Base-by-base conservation (phyloP, 495 filamentous ascomycete species). In the Symbiotaphrina buchneri region DNA sequence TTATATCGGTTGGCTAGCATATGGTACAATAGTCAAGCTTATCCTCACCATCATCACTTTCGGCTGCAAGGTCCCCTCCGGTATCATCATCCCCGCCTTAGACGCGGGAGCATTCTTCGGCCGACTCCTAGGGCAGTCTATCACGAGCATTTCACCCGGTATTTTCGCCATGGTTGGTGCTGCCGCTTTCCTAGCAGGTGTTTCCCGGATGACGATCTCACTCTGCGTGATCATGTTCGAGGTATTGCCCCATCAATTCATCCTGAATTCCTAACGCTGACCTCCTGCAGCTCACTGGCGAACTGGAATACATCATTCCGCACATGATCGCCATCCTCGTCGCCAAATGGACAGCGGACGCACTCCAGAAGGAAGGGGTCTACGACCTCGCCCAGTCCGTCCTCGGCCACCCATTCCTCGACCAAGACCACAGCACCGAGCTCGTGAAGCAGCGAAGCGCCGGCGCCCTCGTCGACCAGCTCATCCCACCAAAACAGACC, bases 81-180 rank as follows among this genome's bases (percentile, higher is more conserved):
- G 64, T 11, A 53, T 69, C 34, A 69, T 69, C 46, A 66, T 67
- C 33, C 64, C 64, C 1, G 59, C 64, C 8, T 55, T 69, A 13
- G 61, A 63, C 30, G 59, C 56, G 6, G 64, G 64, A 6, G 60
- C 63, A 6, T 53, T 69, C 28, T 66, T 64, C 35, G 64, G 63
- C 14, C 50, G 63, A 2, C 51, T 68, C 3, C 39, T 68, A 10
- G 63, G 63, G 4, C 61, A 68, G 42, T 46, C 42, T 20, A 45
- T 64, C 15, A 38, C 47, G 3, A 38, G 40, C 18, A 63, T 61
- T 11, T 60, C 58, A 1, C 60, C 63, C 1, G 63, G 63, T 15
- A 65, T 68, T 33, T 68, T 67, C 39, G 63, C 63, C 38, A 66
- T 67, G 59, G 61, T 67, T 29, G 64, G 64, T n/a, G 58, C 64